These are phyloP conservation scores for Amphibolis antarctica DNA, from an alignment of 106 monocot genomes.

Conservation along the genomic window DNA sequence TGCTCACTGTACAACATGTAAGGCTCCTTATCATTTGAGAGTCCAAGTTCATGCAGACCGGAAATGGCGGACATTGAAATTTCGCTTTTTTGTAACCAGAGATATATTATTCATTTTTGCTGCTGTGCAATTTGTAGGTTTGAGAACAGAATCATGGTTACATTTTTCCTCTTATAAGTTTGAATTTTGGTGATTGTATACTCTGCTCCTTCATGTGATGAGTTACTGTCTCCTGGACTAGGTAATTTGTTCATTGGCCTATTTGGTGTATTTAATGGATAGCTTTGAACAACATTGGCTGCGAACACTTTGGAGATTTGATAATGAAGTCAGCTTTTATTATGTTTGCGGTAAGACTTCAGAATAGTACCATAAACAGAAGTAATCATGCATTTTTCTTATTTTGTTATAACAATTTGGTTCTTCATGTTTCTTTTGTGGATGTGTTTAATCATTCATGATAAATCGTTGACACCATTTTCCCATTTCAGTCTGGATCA, in stretches of 20 bases:
- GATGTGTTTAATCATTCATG: too few species aligned
- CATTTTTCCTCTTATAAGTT: background rate
- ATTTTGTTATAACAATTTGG: background rate
- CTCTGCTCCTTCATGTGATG: background rate
- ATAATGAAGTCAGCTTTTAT: slow-evolving; percentile 71
- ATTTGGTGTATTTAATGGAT: slow-evolving; percentile 76
- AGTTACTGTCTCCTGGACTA: slow-evolving; percentile 17
- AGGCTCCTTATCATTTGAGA: slow-evolving; percentile 90
- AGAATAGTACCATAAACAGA: background rate
- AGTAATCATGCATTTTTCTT: background rate
- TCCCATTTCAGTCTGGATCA: too few species aligned
- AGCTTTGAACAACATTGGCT: slow-evolving; percentile 56
- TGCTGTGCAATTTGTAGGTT: slow-evolving; percentile 76
- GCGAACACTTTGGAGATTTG: slow-evolving; percentile 64
- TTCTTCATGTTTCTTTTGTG: background rate
- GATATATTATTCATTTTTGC: slow-evolving; percentile 79
- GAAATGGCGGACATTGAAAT: slow-evolving; percentile 93
- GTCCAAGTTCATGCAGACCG: slow-evolving; percentile 76
- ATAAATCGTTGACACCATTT: too few species aligned
- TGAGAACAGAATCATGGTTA: too few species aligned
- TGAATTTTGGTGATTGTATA: background rate
- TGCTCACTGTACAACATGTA: slow-evolving; percentile 98
- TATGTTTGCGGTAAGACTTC: slow-evolving; percentile 73
- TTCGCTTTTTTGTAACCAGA: slow-evolving; percentile 88
- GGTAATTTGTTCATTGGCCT: slow-evolving; percentile 70